phyloP scores from a whole-genome alignment of 495 filamentous ascomycete species.

The Peziza echinospora region DNA sequence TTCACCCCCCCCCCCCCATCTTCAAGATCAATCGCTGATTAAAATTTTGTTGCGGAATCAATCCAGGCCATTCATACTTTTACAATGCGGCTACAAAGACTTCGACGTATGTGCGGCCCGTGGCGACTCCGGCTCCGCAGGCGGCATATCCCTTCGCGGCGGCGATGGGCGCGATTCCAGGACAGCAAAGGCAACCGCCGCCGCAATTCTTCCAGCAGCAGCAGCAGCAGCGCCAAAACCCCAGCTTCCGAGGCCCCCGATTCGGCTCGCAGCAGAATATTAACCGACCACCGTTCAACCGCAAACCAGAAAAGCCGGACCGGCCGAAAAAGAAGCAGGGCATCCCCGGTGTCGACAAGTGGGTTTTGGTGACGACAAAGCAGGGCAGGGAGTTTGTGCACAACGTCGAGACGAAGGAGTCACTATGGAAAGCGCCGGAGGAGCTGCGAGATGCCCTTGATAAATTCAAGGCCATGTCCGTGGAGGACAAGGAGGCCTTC shows the following conservation, averaged over 20 bases:
- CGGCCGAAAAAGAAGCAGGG: slow-evolving; percentile 56
- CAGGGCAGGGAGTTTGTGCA: slow-evolving; percentile 71
- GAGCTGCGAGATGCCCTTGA: slow-evolving; percentile 57
- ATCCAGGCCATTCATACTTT: slow-evolving; percentile 59
- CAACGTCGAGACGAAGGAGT: slow-evolving; percentile 60
- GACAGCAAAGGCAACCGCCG: neutral
- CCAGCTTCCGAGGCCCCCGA: too few species aligned
- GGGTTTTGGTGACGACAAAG: slow-evolving; percentile 82
- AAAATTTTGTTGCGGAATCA: neutral
- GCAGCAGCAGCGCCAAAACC: slow-evolving; percentile 9
- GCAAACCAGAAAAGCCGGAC: slow-evolving; percentile 34
- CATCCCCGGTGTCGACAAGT: slow-evolving; percentile 68
- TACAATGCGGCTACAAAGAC: slow-evolving; percentile 69
- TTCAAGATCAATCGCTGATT: neutral
- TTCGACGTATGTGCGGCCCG: slow-evolving; percentile 66
- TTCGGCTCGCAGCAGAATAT: slow-evolving; percentile 9
- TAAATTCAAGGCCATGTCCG: slow-evolving; percentile 38
- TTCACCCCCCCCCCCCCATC: neutral
- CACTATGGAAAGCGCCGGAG: slow-evolving; percentile 78
- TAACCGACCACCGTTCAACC: slow-evolving; percentile 15
- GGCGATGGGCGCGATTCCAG: neutral
- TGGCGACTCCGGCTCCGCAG: slow-evolving; percentile 14
- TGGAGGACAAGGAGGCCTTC: slow-evolving; percentile 24
- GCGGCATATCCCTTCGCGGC: slow-evolving; percentile 6
- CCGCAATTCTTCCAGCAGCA: slow-evolving; percentile 5